These are phyloP conservation scores for Leucocoprinus birnbaumii DNA, from an alignment of 768 basidiomycete genomes.

Conservation along the genomic window DNA sequence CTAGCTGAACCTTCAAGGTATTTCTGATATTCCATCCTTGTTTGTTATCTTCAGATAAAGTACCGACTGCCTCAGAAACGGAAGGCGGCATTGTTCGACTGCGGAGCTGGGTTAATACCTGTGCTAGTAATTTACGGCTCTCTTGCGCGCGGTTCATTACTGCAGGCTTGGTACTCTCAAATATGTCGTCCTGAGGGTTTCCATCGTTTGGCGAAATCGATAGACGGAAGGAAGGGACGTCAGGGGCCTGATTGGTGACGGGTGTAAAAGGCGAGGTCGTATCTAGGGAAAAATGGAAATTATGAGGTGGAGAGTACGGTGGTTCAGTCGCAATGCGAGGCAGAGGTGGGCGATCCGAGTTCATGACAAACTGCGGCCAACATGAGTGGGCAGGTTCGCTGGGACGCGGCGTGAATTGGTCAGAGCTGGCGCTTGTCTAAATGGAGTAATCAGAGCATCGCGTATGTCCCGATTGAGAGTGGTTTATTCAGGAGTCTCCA, in stretches of 20 bases:
- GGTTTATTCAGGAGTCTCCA: too few species aligned
- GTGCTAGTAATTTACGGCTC: constrained; percentile 65
- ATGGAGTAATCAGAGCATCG: neutral
- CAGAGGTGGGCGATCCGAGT: neutral
- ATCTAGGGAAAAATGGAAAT: constrained; percentile 3
- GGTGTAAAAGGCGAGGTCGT: constrained; percentile 10
- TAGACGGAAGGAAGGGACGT: constrained; percentile 12
- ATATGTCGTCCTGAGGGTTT: neutral
- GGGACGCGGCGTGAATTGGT: neutral
- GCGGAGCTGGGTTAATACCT: constrained; percentile 63
- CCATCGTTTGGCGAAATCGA: constrained; percentile 8
- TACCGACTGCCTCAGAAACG: constrained; percentile 42
- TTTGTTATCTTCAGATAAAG: constrained; percentile 42
- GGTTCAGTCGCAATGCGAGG: constrained; percentile 12
- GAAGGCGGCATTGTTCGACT: constrained; percentile 52
- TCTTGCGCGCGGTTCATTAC: constrained; percentile 34
- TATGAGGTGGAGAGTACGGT: neutral
- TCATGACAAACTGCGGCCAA: neutral
- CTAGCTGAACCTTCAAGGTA: constrained; percentile 19
- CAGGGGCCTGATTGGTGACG: constrained; percentile 4
- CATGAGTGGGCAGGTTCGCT: neutral
- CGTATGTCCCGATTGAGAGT: neutral
- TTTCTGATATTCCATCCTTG: constrained; percentile 37
- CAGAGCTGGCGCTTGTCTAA: neutral
- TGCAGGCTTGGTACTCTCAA: neutral